Conservation (phyloP, 2,329 filamentous ascomycete species). For the Fusarium oxysporum region DNA sequence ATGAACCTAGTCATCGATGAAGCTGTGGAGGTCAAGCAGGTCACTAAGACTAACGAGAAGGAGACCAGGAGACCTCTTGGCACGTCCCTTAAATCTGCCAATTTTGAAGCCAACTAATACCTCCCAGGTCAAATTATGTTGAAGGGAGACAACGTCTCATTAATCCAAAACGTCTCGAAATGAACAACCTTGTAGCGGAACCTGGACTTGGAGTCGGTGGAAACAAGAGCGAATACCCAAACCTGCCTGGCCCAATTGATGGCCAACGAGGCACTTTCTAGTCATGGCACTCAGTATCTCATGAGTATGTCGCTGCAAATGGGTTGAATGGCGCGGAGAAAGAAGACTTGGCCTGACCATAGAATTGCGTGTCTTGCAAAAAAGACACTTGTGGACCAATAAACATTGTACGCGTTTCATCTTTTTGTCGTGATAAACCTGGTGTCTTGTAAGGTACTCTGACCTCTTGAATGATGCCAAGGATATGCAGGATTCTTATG, state of each 20-base stretch:
- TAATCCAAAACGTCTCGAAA: conserved; percentile 71
- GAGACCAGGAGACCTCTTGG: conserved; percentile 84
- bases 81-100: conserved; percentile 56
- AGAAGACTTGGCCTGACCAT: conserved; percentile 15
- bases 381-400: conserved; percentile 27
- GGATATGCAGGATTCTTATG: background rate
- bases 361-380: conserved; percentile 19
- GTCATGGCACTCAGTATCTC: conserved; percentile 24
- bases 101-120: conserved; percentile 1
- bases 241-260: conserved; percentile 22
- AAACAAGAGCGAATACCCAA: conserved; percentile 35
- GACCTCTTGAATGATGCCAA: background rate
- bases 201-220: conserved; percentile 11
- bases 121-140: conserved; percentile 82
- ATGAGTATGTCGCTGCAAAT: conserved; percentile 12
- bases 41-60: conserved; percentile 80
- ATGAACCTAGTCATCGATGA: conserved; percentile 99
- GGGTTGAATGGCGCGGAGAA: conserved; percentile 16
- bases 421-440: background rate
- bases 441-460: background rate
- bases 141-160: conserved; percentile 88
- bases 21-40: conserved; percentile 88
- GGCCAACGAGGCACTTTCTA: conserved; percentile 26
- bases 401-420: conserved; percentile 18
- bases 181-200: conserved; percentile 29